Percentiles rank a stretch among this genome's conserved stretches.
These are phyloP conservation scores for Fusarium decemcellulare DNA, from an alignment of 2,329 filamentous ascomycete genomes.

Conservation along the genomic window DNA sequence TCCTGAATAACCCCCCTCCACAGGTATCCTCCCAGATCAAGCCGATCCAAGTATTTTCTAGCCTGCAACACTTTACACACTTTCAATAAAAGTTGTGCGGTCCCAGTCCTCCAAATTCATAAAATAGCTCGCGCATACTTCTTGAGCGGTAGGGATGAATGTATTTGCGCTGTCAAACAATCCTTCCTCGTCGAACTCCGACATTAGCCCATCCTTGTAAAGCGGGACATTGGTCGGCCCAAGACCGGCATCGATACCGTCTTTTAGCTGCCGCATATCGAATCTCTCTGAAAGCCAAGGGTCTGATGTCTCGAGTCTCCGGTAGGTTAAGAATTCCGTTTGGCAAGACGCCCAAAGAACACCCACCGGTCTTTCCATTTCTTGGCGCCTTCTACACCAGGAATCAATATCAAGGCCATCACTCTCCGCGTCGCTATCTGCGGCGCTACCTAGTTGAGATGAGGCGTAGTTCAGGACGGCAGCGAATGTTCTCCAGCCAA, in stretches of 20 bases:
- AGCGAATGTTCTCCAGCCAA: neutral
- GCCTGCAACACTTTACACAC: no score
- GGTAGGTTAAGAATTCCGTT: neutral
- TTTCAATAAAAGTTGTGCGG: neutral
- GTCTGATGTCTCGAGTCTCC: neutral
- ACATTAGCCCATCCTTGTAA: fast-evolving
- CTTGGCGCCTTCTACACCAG: no score
- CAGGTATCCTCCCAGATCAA: no score
- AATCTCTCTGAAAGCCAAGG: neutral
- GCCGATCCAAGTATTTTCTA: no score
- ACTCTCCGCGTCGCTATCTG: no score
- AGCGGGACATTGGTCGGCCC: neutral
- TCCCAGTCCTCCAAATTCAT: neutral
- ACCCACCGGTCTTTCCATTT: no score
- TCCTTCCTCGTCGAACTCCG: no score
- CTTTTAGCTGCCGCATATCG: neutral
- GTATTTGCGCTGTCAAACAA: no score
- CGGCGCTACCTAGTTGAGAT: no score
- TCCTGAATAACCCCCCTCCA: no score
- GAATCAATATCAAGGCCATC: no score
- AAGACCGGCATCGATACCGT: neutral
- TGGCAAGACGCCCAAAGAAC: neutral
- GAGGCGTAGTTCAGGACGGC: neutral
- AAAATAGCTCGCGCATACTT: neutral
- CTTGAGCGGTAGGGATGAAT: no score